Conservation (phyloP, 139 green algal species). For the Closterium sp. region DNA sequence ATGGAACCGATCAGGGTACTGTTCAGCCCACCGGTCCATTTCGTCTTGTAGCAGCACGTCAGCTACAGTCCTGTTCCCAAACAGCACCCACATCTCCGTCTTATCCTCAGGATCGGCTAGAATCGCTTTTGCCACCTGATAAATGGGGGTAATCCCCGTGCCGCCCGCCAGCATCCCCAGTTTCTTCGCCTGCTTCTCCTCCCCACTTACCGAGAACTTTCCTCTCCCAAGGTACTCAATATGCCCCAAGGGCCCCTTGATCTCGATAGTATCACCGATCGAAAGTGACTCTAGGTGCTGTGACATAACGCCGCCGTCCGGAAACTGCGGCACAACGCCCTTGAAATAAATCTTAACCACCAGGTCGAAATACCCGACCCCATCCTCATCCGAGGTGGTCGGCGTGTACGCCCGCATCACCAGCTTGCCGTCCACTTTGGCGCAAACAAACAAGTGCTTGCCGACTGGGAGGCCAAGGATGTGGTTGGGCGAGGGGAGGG, state of each 20-base stretch:
- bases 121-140: slow-evolving; percentile 66
- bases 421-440: slow-evolving; percentile 74
- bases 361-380: slow-evolving; percentile 89
- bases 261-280: slow-evolving; percentile 86
- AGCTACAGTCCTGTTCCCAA: slow-evolving; percentile 82
- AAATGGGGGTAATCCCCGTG: slow-evolving; percentile 77
- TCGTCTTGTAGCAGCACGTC: slow-evolving; percentile 92
- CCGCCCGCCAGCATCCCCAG: slow-evolving; percentile 92
- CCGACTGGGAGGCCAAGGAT: slow-evolving; percentile 85
- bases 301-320: slow-evolving; percentile 78
- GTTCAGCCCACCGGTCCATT: slow-evolving; percentile 66
- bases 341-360: slow-evolving; percentile 84
- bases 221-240: slow-evolving; percentile 75
- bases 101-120: slow-evolving; percentile 75
- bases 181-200: slow-evolving; percentile 45
- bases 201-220: slow-evolving; percentile 48
- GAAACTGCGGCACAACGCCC: slow-evolving; percentile 84
- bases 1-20: slow-evolving; percentile 7
- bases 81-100: slow-evolving; percentile 86
- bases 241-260: slow-evolving; percentile 92
- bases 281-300: slow-evolving; percentile 73
- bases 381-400: slow-evolving; percentile 65
- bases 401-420: slow-evolving; percentile 97
- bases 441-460: slow-evolving; percentile 88
- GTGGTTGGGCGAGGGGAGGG: slow-evolving; percentile 81